These are phyloP conservation scores for Xylaria nigripes DNA, from an alignment of 495 filamentous ascomycete species.

Conservation along the genomic window DNA sequence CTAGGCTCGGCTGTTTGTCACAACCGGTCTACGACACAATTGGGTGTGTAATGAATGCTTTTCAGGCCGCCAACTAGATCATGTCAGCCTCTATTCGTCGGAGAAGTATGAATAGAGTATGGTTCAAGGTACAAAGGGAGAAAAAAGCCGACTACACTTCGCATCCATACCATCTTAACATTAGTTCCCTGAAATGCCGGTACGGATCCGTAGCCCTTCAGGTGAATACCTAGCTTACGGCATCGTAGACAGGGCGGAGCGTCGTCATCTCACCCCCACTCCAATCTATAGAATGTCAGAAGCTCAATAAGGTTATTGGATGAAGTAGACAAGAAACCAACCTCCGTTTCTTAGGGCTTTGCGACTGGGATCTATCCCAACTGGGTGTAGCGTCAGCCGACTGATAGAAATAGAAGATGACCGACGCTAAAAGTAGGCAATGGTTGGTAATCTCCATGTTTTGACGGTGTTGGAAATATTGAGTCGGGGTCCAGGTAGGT, in stretches of 20 bases:
- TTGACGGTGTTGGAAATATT: slow-evolving; percentile 4
- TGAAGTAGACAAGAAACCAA: too few relatives aligned
- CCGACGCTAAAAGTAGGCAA: slow-evolving; percentile 1
- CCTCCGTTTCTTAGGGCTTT: not conserved
- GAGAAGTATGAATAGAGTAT: not conserved
- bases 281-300: slow-evolving; percentile 4
- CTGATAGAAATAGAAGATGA: slow-evolving; percentile 5
- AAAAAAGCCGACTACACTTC: slow-evolving; percentile 6
- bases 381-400: slow-evolving; percentile 5
- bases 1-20: slow-evolving; percentile 1
- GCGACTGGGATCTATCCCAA: slow-evolving; percentile 4
- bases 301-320: not conserved
- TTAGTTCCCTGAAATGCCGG: slow-evolving; percentile 7
- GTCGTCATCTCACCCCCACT: slow-evolving; percentile 12
- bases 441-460: not conserved
- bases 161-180: slow-evolving; percentile 7
- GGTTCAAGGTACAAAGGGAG: slow-evolving; percentile 10
- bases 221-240: slow-evolving; percentile 9
- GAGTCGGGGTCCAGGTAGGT: not conserved
- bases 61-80: not conserved
- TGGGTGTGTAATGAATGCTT: slow-evolving; percentile 4
- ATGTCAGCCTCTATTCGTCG: slow-evolving; percentile 13
- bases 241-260: slow-evolving; percentile 9
- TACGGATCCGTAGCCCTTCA: slow-evolving; percentile 1
- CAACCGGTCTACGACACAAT: slow-evolving; percentile 7